Percentiles rank a stretch among this genome's conserved stretches.
phyloP scores from a whole-genome alignment of 2,329 filamentous ascomycete species.

The Ophiobolus disseminans region DNA sequence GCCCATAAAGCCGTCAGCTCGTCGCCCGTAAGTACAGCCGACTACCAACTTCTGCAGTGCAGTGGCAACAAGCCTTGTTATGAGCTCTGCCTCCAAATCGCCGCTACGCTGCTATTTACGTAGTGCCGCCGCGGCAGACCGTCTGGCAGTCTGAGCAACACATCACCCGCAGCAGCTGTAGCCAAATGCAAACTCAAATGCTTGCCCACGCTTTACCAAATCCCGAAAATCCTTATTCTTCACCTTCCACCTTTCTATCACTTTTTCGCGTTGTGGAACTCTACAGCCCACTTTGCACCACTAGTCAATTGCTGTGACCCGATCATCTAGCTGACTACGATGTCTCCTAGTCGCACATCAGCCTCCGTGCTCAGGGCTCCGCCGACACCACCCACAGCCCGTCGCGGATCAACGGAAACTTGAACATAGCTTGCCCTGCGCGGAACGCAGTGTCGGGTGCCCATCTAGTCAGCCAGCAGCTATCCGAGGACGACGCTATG shows the following conservation, averaged over 20 bases:
- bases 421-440: neutral
- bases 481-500: neutral
- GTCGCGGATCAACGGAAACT: constrained; percentile 1
- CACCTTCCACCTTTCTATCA: neutral
- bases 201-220: no score
- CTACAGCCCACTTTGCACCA: neutral
- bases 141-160: no score
- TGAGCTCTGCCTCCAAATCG: no score
- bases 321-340: constrained; percentile 3
- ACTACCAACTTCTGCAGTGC: no score
- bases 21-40: no score
- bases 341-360: constrained; percentile 18
- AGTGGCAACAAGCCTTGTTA: no score
- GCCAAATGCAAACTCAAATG: neutral
- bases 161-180: neutral
- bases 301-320: neutral
- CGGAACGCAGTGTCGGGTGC: neutral
- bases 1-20: no score
- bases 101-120: no score
- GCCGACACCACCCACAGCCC: no score
- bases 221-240: neutral
- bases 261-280: neutral
- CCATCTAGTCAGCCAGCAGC: neutral
- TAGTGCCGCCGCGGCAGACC: no score
- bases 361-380: constrained; percentile 2